These are phyloP conservation scores for Penicillium argentinense DNA, from an alignment of 495 filamentous ascomycete species.

Conservation along the genomic window DNA sequence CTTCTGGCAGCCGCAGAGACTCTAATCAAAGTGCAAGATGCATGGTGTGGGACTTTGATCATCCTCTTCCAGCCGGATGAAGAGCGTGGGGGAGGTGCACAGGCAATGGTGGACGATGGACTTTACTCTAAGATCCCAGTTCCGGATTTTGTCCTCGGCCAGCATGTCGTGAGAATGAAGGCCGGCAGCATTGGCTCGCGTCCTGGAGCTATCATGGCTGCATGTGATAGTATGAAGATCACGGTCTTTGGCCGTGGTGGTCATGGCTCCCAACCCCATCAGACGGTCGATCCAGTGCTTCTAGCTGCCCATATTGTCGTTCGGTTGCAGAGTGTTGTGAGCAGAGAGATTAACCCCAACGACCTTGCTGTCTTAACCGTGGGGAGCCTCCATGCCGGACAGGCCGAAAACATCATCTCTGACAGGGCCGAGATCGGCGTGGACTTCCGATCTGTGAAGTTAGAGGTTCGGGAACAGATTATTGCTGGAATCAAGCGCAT, in stretches of 20 bases:
- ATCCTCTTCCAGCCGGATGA: constrained; percentile 56
- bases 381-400: constrained; percentile 50
- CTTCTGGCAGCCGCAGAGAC: constrained; percentile 50
- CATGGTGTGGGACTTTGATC: constrained; percentile 54
- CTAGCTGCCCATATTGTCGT: constrained; percentile 50
- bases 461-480: constrained; percentile 39
- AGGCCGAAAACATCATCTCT: constrained; percentile 53
- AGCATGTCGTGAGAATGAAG: constrained; percentile 51
- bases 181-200: constrained; percentile 42
- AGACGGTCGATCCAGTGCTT: constrained; percentile 50
- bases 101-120: constrained; percentile 55
- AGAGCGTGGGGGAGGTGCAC: constrained; percentile 50
- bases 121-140: constrained; percentile 48
- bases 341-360: constrained; percentile 47
- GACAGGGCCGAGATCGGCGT: constrained; percentile 48
- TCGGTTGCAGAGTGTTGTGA: constrained; percentile 51
- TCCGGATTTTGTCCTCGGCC: constrained; percentile 51
- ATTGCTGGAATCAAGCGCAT: constrained; percentile 43
- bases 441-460: constrained; percentile 46
- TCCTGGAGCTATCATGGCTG: constrained; percentile 45
- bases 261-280: constrained; percentile 52
- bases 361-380: constrained; percentile 53
- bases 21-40: constrained; percentile 25
- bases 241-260: constrained; percentile 53
- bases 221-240: constrained; percentile 51